Conservation (phyloP, 2,329 filamentous ascomycete species). For the Lithohypha guttulata region DNA sequence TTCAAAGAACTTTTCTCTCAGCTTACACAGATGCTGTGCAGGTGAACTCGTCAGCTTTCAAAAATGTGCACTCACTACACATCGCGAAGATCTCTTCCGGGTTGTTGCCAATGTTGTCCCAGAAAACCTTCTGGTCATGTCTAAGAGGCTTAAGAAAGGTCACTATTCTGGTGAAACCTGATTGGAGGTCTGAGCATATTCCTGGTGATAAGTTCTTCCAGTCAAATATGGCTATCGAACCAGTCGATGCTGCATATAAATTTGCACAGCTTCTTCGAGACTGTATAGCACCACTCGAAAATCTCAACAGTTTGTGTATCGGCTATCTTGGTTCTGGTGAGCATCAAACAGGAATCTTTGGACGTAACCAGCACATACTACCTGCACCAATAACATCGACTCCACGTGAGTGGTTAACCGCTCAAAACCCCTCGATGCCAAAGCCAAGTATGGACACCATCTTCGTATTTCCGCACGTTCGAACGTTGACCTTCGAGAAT, state of each 20-base stretch:
- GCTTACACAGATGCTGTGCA: slow-evolving; percentile 56
- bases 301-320: slow-evolving; percentile 50
- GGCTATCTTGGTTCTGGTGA: slow-evolving; percentile 61
- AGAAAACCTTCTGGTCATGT: slow-evolving; percentile 51
- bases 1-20: slow-evolving; percentile 56
- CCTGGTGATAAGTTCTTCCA: slow-evolving; percentile 44
- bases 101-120: slow-evolving; percentile 46
- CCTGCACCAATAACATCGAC: slow-evolving; percentile 40
- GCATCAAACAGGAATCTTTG: slow-evolving; percentile 49
- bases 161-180: slow-evolving; percentile 51
- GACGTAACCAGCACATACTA: slow-evolving; percentile 52
- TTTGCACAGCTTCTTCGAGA: slow-evolving; percentile 44
- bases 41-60: slow-evolving; percentile 47
- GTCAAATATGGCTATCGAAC: slow-evolving; percentile 39
- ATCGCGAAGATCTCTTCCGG: slow-evolving; percentile 55
- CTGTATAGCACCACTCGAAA: slow-evolving; percentile 38
- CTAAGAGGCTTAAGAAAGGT: slow-evolving; percentile 46
- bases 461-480: slow-evolving; percentile 46
- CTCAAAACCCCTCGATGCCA: background rate
- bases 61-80: slow-evolving; percentile 47
- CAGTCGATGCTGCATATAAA: slow-evolving; percentile 40
- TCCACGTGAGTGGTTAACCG: slow-evolving; percentile 12
- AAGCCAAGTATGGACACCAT: slow-evolving; percentile 22
- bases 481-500: slow-evolving; percentile 53
- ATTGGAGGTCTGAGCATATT: slow-evolving; percentile 49